Evolutionary conservation across 495 filamentous ascomycete genomes (phyloP).

Genomic region (Hyaloscypha finlandica): DNA sequence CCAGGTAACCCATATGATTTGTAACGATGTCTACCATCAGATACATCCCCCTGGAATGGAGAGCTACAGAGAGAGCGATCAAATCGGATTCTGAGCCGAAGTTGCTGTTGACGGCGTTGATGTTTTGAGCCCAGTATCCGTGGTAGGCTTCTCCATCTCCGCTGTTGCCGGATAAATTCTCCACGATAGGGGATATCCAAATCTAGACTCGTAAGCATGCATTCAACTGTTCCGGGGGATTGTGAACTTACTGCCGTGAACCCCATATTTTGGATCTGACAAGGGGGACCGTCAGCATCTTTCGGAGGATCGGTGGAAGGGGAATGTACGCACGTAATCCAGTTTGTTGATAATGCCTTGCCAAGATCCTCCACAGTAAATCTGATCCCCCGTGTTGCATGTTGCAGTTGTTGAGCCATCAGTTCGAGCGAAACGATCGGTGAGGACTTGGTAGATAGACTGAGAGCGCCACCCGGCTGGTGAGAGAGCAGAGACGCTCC

Average conservation of each 20-base stretch:
- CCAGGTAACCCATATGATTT: slow-evolving; percentile 74
- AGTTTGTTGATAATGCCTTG: slow-evolving; percentile 69
- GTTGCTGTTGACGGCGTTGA: slow-evolving; percentile 63
- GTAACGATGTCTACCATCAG: slow-evolving; percentile 81
- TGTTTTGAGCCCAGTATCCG: slow-evolving; percentile 75
- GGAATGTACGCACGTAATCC: slow-evolving; percentile 44
- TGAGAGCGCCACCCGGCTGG: slow-evolving; percentile 60
- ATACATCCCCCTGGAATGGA: slow-evolving; percentile 68
- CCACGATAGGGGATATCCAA: slow-evolving; percentile 79
- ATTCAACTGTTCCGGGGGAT: neutral
- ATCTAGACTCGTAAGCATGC: slow-evolving; percentile 38
- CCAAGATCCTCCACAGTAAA: slow-evolving; percentile 79
- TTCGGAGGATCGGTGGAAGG: neutral
- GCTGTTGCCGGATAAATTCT: slow-evolving; percentile 54
- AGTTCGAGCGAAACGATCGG: slow-evolving; percentile 72
- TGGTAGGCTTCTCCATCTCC: slow-evolving; percentile 63
- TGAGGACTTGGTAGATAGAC: slow-evolving; percentile 74
- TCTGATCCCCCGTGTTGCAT: slow-evolving; percentile 48
- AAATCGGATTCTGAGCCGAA: slow-evolving; percentile 70
- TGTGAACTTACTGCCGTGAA: slow-evolving; percentile 62
- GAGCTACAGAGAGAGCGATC: slow-evolving; percentile 55
- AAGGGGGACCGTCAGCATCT: neutral
- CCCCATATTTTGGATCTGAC: slow-evolving; percentile 68
- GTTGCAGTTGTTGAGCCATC: slow-evolving; percentile 61
- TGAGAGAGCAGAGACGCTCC: slow-evolving; percentile 27